phyloP scores from a whole-genome alignment of 2,329 filamentous ascomycete species.

The Trichoderma sp. region DNA sequence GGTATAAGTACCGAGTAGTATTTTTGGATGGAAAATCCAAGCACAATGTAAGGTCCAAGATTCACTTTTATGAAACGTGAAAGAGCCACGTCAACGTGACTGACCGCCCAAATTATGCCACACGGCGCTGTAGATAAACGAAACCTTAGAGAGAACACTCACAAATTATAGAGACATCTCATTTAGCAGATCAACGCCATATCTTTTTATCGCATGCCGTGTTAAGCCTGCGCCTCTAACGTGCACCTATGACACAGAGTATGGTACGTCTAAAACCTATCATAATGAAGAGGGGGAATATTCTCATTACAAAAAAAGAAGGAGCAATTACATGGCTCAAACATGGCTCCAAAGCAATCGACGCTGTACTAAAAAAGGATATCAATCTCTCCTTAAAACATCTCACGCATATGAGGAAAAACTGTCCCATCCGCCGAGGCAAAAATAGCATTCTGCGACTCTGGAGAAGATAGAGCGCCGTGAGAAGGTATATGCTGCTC shows the following conservation, averaged over 20 bases:
- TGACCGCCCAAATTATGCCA: not conserved
- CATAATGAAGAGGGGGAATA: not conserved
- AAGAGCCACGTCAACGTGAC: not conserved
- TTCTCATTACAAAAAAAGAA: not conserved
- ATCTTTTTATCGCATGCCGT: not conserved
- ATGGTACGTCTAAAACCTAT: not conserved
- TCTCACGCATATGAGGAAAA: conserved; percentile 38
- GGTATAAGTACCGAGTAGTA: not conserved
- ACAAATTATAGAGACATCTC: not conserved
- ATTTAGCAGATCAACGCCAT: not conserved
- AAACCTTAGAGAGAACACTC: not conserved
- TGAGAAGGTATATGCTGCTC: conserved; percentile 27
- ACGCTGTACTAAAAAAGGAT: not conserved
- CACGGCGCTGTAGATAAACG: not conserved
- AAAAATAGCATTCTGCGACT: conserved; percentile 26
- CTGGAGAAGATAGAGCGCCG: conserved; percentile 26
- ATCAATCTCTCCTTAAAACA: conserved; percentile 31
- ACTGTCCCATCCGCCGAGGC: conserved; percentile 32
- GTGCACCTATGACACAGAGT: not conserved
- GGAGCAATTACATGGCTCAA: not conserved
- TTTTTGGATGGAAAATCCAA: not conserved
- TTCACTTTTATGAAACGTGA: not conserved
- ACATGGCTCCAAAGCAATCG: not conserved
- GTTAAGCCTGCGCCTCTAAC: not conserved
- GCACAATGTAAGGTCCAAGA: not conserved